phyloP scores from a whole-genome alignment of 768 basidiomycete species.

The Amanita rubescens region DNA sequence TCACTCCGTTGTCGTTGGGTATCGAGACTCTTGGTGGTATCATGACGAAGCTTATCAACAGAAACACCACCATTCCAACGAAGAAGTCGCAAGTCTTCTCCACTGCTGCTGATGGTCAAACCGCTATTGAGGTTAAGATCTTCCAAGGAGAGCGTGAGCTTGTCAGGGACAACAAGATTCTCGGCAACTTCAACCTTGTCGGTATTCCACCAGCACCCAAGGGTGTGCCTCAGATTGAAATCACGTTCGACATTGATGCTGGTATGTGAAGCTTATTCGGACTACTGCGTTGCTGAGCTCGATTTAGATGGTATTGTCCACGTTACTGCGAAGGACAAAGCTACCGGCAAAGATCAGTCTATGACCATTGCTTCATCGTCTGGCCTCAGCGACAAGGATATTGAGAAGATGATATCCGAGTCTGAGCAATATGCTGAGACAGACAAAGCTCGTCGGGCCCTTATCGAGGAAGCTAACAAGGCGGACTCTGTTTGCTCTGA shows the following conservation, averaged over 20 bases:
- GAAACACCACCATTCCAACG: conserved; percentile 99
- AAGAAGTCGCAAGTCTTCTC: conserved; percentile 99
- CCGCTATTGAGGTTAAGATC: conserved; percentile 99
- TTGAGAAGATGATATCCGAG: conserved; percentile 93
- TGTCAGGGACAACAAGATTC: conserved; percentile 95
- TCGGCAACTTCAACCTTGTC: conserved; percentile 99
- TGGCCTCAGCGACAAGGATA: conserved; percentile 92
- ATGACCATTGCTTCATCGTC: conserved; percentile 99
- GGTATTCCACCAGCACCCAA: conserved; percentile 89
- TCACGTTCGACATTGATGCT: conserved; percentile 96
- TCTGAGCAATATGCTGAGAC: conserved; percentile 91
- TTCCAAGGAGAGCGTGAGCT: conserved; percentile 99
- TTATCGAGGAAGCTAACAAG: conserved; percentile 97
- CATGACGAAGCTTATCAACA: conserved; percentile 97
- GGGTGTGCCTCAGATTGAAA: conserved; percentile 80
- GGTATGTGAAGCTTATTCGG: conserved; percentile 34
- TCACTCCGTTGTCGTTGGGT: conserved; percentile 95
- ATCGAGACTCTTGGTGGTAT: conserved; percentile 98
- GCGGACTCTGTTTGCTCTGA: conserved; percentile 91
- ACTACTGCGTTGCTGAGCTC: conserved; percentile 5
- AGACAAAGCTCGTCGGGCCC: conserved; percentile 78
- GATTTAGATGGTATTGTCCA: conserved; percentile 87
- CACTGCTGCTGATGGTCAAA: conserved; percentile 97
- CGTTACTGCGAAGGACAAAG: conserved; percentile 93
- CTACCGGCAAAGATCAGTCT: conserved; percentile 83